These are phyloP conservation scores for Alternaria metachromatica DNA, from an alignment of 2,329 filamentous ascomycete genomes.

Conservation along the genomic window DNA sequence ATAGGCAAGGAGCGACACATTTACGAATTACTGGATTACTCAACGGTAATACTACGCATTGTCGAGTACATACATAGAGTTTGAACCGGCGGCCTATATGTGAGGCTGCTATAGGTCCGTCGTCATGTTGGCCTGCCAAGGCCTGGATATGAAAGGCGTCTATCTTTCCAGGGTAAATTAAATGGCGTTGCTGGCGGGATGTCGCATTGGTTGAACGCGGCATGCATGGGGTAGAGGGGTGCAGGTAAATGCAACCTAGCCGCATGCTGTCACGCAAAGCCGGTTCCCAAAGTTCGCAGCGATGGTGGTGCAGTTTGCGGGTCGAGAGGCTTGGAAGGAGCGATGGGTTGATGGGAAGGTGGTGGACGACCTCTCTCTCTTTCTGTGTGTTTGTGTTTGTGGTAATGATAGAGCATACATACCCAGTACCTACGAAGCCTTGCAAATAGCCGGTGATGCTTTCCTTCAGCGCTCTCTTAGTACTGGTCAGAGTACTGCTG, in stretches of 20 bases:
- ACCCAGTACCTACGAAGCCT: not conserved
- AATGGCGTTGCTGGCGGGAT: slow-evolving; percentile 6
- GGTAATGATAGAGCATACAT: not conserved
- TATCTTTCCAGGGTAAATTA: slow-evolving; percentile 23
- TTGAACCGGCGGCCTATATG: slow-evolving; percentile 32
- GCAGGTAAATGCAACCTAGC: slow-evolving; percentile 16
- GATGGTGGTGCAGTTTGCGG: slow-evolving; percentile 7
- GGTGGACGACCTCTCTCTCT: not conserved
- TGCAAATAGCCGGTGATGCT: not conserved
- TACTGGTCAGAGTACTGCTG: slow-evolving; percentile 12
- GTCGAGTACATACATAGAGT: slow-evolving; percentile 14
- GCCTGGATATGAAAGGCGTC: slow-evolving; percentile 19
- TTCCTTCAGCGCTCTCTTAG: not conserved
- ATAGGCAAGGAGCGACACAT: slow-evolving; percentile 19
- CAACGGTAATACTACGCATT: slow-evolving; percentile 20
- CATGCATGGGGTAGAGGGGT: slow-evolving; percentile 7
- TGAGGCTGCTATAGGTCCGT: slow-evolving; percentile 33
- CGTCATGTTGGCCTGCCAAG: slow-evolving; percentile 19
- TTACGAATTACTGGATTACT: slow-evolving; percentile 20
- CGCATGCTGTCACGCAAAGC: slow-evolving; percentile 9
- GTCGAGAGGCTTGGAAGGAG: not conserved
- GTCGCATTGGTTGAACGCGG: slow-evolving; percentile 12
- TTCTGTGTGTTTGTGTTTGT: not conserved
- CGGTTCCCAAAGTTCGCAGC: slow-evolving; percentile 9
- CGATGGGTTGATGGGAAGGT: not conserved